Base-by-base conservation (phyloP, 768 basidiomycete species). In the Kwoniella newhampshirensis region DNA sequence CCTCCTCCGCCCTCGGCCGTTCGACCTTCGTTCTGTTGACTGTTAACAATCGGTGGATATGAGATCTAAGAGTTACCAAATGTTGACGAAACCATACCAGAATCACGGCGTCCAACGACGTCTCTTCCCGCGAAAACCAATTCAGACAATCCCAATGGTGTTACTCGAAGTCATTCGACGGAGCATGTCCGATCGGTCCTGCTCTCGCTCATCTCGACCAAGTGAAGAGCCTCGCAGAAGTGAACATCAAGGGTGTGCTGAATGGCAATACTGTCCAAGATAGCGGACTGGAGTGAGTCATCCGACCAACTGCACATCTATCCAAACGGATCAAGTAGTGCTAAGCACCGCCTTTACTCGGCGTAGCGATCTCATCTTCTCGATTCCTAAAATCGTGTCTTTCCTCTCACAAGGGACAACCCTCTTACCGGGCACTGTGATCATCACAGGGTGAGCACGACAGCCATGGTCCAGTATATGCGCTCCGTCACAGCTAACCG, bases 121-220 rank as follows among this genome's bases (percentile, higher is more conserved):
- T 88, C 2, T 90, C 89, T 4, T 90, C 91, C 82, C 83, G 91
- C 39, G 84, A 86, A 62, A 85, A 87, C 66, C 91, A 92, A 72
- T 78, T 87, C 77, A 83, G 84, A 3, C 85, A 86, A 9, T 86
- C 86, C 0, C 91, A 93, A 65, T 93, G 91, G 90, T 80, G 82
- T 27, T 91, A 89, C 76, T 89, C 88, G 25, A 93, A 93, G 75
- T 81, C 86, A 39, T 93, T 90, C 64, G 90, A 89, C 86, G 55
- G 80, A 28, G 78, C 80, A 2, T 81, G 77, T 13, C 91, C 91
- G 1, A 76, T 91, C 36, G 91, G 91, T 0, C 91, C 91, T 1
- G 87, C 85, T 66, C 78, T 93, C 26, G 87, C 92, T 17, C 83
- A 87, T 4, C 82, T 82, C 28, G 79, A 79, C 4, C 76, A 80